Percentiles rank a stretch among this genome's conserved stretches.
Evolutionary conservation across 2,329 filamentous ascomycete genomes (phyloP).

Genomic region (Epichloe sylvatica): DNA sequence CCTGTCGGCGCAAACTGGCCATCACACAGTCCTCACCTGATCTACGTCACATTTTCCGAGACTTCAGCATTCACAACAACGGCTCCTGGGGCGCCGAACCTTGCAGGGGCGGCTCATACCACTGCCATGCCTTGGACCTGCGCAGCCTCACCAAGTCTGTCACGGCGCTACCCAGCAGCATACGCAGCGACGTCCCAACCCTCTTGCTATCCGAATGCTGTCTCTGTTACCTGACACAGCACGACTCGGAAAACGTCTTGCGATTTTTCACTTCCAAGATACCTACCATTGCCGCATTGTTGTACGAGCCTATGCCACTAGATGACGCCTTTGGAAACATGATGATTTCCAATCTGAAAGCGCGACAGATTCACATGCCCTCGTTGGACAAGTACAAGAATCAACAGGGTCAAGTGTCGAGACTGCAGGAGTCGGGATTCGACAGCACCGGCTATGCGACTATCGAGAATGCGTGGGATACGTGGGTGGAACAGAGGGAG

Average conservation of each 20-base stretch:
- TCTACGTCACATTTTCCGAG: constrained; percentile 26
- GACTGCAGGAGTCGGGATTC: constrained; percentile 57
- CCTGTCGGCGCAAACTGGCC: constrained; percentile 52
- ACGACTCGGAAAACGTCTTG: constrained; percentile 50
- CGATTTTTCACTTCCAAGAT: constrained; percentile 46
- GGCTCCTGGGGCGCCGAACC: constrained; percentile 31
- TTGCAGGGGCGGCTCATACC: constrained; percentile 29
- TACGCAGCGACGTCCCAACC: constrained; percentile 53
- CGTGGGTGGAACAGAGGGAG: constrained; percentile 57
- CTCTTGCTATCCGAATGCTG: constrained; percentile 90
- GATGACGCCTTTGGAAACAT: constrained; percentile 77
- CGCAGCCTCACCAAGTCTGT: constrained; percentile 33
- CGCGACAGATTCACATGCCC: constrained; percentile 70
- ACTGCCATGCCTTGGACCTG: constrained; percentile 56
- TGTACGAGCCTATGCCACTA: constrained; percentile 84
- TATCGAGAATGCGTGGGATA: constrained; percentile 52
- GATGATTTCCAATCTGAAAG: constrained; percentile 81
- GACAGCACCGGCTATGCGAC: constrained; percentile 26
- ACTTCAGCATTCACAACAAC: constrained; percentile 16
- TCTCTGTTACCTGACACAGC: constrained; percentile 67
- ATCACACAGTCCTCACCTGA: constrained; percentile 33
- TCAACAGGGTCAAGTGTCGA: constrained; percentile 50
- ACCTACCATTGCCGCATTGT: constrained; percentile 40
- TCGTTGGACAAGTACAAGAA: constrained; percentile 62
- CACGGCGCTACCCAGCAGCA: constrained; percentile 2